A percentile compares a stretch with the other conserved stretches of the same genome.
Conservation (phyloP, 306 rosid genomes). For the Corylus americana region DNA sequence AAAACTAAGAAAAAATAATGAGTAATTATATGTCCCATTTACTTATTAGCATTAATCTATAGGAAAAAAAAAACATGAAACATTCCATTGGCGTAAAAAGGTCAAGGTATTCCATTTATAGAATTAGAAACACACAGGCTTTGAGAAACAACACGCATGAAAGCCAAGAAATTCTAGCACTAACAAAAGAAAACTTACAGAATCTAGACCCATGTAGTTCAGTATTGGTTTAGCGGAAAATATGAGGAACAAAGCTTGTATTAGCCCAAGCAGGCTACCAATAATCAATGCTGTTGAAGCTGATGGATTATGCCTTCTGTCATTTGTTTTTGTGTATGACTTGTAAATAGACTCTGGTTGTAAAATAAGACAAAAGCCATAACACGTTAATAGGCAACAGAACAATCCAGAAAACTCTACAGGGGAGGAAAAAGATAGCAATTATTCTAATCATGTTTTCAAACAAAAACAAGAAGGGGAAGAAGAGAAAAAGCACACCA, state of each 20-base stretch:
- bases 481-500: conserved; percentile 35
- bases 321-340: conserved; percentile 40
- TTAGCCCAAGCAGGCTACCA: conserved; percentile 72
- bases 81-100: too few relatives aligned
- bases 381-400: conserved; percentile 19
- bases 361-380: not conserved
- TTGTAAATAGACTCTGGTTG: conserved; percentile 26
- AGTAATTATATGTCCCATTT: too few relatives aligned
- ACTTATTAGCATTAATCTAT: too few relatives aligned
- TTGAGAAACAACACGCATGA: not conserved
- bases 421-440: not conserved
- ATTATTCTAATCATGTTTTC: not conserved
- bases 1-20: too few relatives aligned
- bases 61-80: too few relatives aligned
- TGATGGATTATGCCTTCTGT: conserved; percentile 78
- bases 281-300: conserved; percentile 91
- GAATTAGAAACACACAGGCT: too few relatives aligned
- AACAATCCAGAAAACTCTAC: not conserved
- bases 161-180: not conserved
- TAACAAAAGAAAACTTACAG: conserved; percentile 49
- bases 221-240: conserved; percentile 75
- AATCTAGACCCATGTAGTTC: conserved; percentile 79
- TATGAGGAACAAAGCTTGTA: conserved; percentile 77
- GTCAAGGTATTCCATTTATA: too few relatives aligned
- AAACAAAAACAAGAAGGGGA: not conserved